Conservation (phyloP, 257 asterid species). For the Nicotiana attenuata region DNA sequence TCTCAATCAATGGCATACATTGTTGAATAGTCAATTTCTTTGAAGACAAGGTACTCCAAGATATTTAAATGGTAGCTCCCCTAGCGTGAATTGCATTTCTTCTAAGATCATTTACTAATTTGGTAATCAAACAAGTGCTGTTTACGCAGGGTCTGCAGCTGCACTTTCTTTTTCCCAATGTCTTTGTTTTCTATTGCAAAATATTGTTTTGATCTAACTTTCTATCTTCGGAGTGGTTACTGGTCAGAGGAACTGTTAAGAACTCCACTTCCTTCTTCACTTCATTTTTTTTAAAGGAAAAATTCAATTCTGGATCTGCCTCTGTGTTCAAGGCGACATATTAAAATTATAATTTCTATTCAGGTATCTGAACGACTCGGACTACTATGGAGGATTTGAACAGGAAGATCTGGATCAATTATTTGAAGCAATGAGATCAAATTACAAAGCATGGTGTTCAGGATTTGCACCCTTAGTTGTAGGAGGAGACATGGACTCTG, state of each 20-base stretch:
- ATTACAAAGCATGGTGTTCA: constrained; percentile 12
- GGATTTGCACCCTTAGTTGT: constrained; percentile 13
- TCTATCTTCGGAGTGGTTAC: not conserved
- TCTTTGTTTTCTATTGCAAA: not conserved
- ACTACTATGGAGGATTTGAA: constrained; percentile 6
- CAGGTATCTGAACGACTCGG: not conserved
- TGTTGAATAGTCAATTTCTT: too few species aligned
- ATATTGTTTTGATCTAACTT: not conserved
- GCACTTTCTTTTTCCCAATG: not conserved
- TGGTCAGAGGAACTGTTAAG: not conserved
- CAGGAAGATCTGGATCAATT: constrained; percentile 9
- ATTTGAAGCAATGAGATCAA: not conserved
- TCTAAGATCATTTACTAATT: not conserved
- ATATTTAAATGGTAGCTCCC: too few species aligned
- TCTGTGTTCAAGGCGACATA: too few species aligned
- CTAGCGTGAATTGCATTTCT: too few species aligned
- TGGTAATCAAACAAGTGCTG: not conserved
- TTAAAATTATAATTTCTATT: not conserved
- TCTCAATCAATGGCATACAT: too few species aligned
- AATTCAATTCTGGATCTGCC: too few species aligned
- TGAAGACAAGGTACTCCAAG: too few species aligned
- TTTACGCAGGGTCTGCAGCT: not conserved
- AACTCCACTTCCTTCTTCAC: not conserved
- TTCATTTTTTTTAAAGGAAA: too few species aligned
- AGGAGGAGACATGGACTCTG: constrained; percentile 11